Conservation (phyloP, 148 eudicot genomes). For the Rhododendron molle region DNA sequence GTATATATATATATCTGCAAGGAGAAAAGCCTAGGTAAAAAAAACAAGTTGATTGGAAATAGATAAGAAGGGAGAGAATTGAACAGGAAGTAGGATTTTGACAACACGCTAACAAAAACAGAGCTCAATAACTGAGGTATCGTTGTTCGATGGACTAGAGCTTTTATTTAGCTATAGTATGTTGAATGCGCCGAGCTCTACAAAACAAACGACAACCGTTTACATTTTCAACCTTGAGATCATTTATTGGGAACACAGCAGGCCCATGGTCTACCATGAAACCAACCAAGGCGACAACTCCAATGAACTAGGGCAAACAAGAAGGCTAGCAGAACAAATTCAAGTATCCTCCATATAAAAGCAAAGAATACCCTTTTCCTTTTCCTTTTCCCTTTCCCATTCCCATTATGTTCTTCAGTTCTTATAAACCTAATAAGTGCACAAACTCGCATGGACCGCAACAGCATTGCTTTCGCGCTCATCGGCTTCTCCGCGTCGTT, state of each 20-base stretch:
- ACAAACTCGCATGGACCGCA: constrained; percentile 6
- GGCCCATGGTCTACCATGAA: not conserved
- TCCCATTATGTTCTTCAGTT: not conserved
- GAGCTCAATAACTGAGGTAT: not conserved
- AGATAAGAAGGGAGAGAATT: no score
- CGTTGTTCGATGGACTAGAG: not conserved
- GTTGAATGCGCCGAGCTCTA: not conserved
- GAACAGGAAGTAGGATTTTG: no score
- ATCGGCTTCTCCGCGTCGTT: constrained; percentile 25
- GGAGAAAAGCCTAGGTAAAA: no score
- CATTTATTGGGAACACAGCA: not conserved
- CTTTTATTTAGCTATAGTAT: not conserved
- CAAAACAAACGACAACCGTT: not conserved
- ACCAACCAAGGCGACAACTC: not conserved
- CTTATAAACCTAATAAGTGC: not conserved
- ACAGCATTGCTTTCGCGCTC: constrained; percentile 1
- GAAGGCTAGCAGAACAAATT: not conserved
- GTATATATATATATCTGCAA: no score
- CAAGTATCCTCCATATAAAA: not conserved
- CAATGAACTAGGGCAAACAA: not conserved
- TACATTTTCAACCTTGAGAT: not conserved
- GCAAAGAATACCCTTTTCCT: constrained; percentile 1
- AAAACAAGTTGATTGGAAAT: no score
- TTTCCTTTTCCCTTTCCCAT: not conserved
- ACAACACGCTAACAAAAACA: no score